Evolutionary conservation across 352 stramenopile species (phyloP).

Genomic region (Phytophthora fragariaefolia): DNA sequence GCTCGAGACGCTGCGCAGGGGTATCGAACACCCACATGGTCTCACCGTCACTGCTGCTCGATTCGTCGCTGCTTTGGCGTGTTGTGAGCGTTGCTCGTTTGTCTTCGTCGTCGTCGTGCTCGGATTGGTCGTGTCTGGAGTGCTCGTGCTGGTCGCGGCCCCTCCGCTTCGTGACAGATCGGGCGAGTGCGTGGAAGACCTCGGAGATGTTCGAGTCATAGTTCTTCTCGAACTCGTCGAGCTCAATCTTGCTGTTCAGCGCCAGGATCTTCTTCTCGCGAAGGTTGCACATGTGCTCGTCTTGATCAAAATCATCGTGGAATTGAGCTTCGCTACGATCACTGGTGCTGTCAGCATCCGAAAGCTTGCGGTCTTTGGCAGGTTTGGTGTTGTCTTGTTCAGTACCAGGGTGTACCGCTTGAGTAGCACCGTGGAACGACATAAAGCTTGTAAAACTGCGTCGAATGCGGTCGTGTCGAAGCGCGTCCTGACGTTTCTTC

Average conservation of each 20-base stretch:
- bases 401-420: background rate
- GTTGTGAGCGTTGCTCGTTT: background rate
- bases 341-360: conserved; percentile 1
- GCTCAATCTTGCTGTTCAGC: conserved; percentile 61
- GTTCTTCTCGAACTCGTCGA: conserved; percentile 67
- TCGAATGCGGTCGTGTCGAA: conserved; percentile 39
- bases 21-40: conserved; percentile 61
- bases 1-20: conserved; percentile 53
- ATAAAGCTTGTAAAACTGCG: conserved; percentile 37
- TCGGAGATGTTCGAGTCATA: conserved; percentile 70
- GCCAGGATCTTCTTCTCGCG: conserved; percentile 65
- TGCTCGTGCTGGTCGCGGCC: conserved; percentile 19
- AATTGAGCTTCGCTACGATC: background rate
- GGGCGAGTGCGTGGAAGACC: conserved; percentile 57
- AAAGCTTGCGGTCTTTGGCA: background rate
- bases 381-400: background rate
- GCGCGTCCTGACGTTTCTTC: conserved; percentile 52
- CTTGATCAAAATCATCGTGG: conserved; percentile 4
- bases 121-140: no score
- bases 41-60: conserved; percentile 38
- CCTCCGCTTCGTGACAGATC: conserved; percentile 39
- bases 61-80: conserved; percentile 8
- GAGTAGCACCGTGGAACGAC: conserved; percentile 5
- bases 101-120: background rate
- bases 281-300: conserved; percentile 43